Evolutionary conservation across 176 grass and related monocot genomes (phyloP).

Genomic region (Oryza coarctata): DNA sequence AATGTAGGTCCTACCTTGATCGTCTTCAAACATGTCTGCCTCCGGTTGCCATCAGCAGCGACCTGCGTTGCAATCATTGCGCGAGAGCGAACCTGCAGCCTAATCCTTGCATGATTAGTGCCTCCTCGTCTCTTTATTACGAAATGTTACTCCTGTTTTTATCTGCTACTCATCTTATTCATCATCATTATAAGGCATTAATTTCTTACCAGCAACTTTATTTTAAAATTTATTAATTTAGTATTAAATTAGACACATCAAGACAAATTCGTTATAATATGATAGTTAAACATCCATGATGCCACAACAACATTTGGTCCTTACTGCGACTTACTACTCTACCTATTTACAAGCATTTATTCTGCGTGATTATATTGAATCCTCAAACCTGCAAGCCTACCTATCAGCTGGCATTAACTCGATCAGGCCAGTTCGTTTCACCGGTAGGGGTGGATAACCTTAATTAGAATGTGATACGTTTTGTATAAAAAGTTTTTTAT

Average conservation of each 20-base stretch:
- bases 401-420: not conserved
- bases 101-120: constrained; percentile 32
- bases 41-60: not conserved
- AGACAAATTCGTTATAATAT: too few relatives aligned
- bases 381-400: not conserved
- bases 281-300: too few relatives aligned
- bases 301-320: not conserved
- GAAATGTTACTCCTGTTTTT: not conserved
- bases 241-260: too few relatives aligned
- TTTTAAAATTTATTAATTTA: too few relatives aligned
- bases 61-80: not conserved
- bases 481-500: too few relatives aligned
- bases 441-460: too few relatives aligned
- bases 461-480: too few relatives aligned
- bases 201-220: not conserved
- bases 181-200: not conserved
- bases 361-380: constrained; percentile 4
- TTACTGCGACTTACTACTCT: not conserved
- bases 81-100: not conserved
- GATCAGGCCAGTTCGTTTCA: too few relatives aligned
- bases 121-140: not conserved
- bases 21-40: not conserved
- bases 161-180: not conserved
- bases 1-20: not conserved
- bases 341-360: not conserved